Evolutionary conservation across 2,329 filamentous ascomycete species (phyloP).

Genomic region (Trichophyton equinum): DNA sequence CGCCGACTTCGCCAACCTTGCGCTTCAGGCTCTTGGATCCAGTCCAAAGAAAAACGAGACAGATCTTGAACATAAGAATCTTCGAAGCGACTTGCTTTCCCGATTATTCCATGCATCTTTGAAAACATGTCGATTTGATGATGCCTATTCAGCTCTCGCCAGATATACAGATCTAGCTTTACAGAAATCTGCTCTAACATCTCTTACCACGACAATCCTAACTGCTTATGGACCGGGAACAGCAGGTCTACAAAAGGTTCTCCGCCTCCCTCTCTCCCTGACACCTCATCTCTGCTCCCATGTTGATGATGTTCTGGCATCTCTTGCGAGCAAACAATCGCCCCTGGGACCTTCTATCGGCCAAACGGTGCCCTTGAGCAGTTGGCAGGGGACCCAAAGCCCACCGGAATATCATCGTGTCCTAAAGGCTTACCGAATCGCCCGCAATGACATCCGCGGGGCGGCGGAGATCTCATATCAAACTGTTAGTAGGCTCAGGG

Average conservation of each 20-base stretch:
- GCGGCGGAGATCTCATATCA: slow-evolving; percentile 47
- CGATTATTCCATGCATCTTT: slow-evolving; percentile 74
- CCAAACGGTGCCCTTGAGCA: not conserved
- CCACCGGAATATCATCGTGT: slow-evolving; percentile 70
- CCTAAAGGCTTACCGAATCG: slow-evolving; percentile 80
- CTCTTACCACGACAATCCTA: slow-evolving; percentile 44
- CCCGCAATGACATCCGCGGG: slow-evolving; percentile 74
- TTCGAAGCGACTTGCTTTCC: slow-evolving; percentile 61
- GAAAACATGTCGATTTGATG: slow-evolving; percentile 64
- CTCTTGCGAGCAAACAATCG: slow-evolving; percentile 56
- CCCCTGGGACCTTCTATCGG: slow-evolving; percentile 35
- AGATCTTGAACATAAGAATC: slow-evolving; percentile 25
- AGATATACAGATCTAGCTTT: slow-evolving; percentile 60
- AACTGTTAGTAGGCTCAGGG: slow-evolving; percentile 41
- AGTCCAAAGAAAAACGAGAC: slow-evolving; percentile 22
- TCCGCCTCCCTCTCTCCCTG: slow-evolving; percentile 56
- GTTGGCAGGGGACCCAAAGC: slow-evolving; percentile 18
- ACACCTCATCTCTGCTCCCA: slow-evolving; percentile 57
- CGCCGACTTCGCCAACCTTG: slow-evolving; percentile 67
- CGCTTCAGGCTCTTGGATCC: slow-evolving; percentile 49
- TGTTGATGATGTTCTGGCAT: slow-evolving; percentile 65
- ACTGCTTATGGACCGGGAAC: slow-evolving; percentile 28
- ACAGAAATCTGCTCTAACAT: slow-evolving; percentile 57
- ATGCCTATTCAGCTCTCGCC: slow-evolving; percentile 67
- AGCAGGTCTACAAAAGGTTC: slow-evolving; percentile 45